Percentiles rank a stretch among this genome's conserved stretches.
These are phyloP conservation scores for Lepiota venenata DNA, from an alignment of 768 basidiomycete species.

Conservation along the genomic window DNA sequence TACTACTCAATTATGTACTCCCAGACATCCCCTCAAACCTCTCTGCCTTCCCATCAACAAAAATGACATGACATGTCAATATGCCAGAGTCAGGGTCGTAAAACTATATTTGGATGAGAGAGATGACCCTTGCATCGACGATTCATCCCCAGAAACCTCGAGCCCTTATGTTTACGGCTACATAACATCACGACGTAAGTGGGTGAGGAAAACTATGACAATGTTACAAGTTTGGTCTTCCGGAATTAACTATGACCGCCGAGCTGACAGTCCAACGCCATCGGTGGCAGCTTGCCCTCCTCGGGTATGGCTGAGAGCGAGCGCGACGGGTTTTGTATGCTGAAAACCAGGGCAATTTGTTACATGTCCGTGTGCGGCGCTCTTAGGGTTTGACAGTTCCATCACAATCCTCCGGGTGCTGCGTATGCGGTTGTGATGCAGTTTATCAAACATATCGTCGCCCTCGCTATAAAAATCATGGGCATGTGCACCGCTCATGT, in stretches of 20 bases:
- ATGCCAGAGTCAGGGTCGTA: slow-evolving; percentile 2
- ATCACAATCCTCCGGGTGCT: background rate
- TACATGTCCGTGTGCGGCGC: background rate
- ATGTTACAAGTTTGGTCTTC: background rate
- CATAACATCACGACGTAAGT: slow-evolving; percentile 8
- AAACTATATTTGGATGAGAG: background rate
- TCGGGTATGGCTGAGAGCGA: slow-evolving; percentile 3
- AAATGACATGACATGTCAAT: slow-evolving; percentile 8
- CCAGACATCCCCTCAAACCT: background rate
- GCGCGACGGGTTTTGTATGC: background rate
- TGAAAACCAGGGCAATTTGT: background rate
- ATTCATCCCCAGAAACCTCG: background rate
- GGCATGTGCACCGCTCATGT: too few relatives aligned
- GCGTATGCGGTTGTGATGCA: too few relatives aligned
- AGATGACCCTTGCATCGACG: background rate
- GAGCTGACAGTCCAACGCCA: slow-evolving; percentile 4
- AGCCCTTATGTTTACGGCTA: background rate
- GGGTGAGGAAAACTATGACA: background rate
- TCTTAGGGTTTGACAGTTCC: background rate
- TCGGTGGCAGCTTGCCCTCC: background rate
- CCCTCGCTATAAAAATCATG: too few relatives aligned
- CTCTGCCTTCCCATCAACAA: background rate
- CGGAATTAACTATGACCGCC: slow-evolving; percentile 11
- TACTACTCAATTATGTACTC: background rate
- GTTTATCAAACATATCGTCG: too few relatives aligned